Percentiles rank a stretch among this genome's conserved stretches.
These are phyloP conservation scores for Capillidium rhysosporum DNA, from an alignment of 371 early-diverging fungal genomes.

Conservation along the genomic window DNA sequence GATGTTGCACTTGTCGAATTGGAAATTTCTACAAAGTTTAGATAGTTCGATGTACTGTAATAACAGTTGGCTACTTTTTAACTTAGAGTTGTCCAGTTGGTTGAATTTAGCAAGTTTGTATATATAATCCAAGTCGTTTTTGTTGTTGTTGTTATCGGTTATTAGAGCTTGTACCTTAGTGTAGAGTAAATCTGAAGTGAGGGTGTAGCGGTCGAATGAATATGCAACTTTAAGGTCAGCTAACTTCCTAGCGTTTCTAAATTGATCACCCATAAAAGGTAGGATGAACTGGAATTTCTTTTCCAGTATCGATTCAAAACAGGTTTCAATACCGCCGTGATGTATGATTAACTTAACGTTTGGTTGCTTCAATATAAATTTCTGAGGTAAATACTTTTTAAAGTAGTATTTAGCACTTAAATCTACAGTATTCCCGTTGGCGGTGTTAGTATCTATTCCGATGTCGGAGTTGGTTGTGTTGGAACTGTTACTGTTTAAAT, in stretches of 20 bases:
- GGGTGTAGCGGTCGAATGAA: neutral
- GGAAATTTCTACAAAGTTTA: neutral
- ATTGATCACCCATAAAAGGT: conserved; percentile 6
- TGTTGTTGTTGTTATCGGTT: neutral
- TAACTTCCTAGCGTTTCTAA: neutral
- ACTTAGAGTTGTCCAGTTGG: neutral
- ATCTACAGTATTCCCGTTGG: neutral
- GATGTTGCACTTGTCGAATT: conserved; percentile 2
- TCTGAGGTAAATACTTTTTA: conserved; percentile 1
- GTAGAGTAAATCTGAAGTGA: neutral
- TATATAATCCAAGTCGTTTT: neutral
- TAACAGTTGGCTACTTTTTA: neutral
- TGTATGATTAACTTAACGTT: conserved; percentile 4
- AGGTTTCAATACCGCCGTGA: conserved; percentile 7
- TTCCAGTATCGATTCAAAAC: neutral
- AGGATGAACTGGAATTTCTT: neutral
- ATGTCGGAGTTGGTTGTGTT: neutral
- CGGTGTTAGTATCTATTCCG: neutral
- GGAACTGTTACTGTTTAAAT: no score
- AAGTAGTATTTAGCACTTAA: neutral
- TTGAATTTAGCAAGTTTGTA: neutral
- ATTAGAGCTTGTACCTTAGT: neutral
- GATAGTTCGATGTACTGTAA: neutral
- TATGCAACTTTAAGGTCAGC: neutral
- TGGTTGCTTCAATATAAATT: conserved; percentile 5